Percentiles rank a stretch among this genome's conserved stretches.
phyloP scores from a whole-genome alignment of 106 monocot genomes.

The Apostasia shenzhenica region DNA sequence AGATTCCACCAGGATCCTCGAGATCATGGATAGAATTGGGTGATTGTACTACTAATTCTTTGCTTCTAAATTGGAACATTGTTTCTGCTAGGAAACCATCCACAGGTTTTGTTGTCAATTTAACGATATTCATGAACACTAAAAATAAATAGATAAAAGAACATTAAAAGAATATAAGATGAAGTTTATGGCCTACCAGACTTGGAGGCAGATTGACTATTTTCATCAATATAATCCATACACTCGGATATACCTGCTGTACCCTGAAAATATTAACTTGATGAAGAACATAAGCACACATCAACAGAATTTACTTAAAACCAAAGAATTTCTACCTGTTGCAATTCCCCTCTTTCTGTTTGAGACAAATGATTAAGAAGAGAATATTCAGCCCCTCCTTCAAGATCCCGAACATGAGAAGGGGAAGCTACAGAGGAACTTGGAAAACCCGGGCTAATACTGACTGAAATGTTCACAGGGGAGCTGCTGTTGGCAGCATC shows the following conservation, averaged over 20 bases:
- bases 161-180: not conserved
- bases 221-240: too few relatives aligned
- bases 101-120: too few relatives aligned
- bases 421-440: not conserved
- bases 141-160: too few relatives aligned
- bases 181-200: not conserved
- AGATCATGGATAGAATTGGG: too few relatives aligned
- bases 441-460: too few relatives aligned
- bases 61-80: too few relatives aligned
- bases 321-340: not conserved
- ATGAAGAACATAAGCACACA: not conserved
- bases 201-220: too few relatives aligned
- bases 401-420: not conserved
- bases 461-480: not conserved
- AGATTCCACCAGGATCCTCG: too few relatives aligned
- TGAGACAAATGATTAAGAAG: not conserved
- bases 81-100: too few relatives aligned
- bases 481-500: not conserved
- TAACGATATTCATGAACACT: too few relatives aligned
- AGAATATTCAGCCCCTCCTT: not conserved
- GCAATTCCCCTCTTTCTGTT: not conserved
- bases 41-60: too few relatives aligned
- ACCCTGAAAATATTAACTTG: not conserved
- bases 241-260: not conserved
- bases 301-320: not conserved